These are phyloP conservation scores for Seiridium cupressi DNA, from an alignment of 2,329 filamentous ascomycete species.

Conservation along the genomic window DNA sequence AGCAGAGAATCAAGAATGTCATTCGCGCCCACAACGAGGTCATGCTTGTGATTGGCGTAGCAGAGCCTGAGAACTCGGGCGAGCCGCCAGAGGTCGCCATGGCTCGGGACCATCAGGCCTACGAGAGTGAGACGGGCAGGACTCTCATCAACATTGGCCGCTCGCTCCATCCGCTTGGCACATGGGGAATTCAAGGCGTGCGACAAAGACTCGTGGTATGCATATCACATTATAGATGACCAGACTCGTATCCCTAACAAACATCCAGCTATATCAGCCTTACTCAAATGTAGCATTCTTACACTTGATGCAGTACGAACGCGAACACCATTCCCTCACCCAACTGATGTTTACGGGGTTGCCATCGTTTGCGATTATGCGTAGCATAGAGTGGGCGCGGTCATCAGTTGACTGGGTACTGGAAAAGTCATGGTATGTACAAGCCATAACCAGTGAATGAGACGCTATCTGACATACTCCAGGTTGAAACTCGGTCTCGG, in stretches of 20 bases:
- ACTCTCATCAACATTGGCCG: slow-evolving; percentile 33
- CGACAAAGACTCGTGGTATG: slow-evolving; percentile 52
- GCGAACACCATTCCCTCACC: slow-evolving; percentile 27
- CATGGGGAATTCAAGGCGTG: slow-evolving; percentile 53
- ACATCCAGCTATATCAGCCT: slow-evolving; percentile 46
- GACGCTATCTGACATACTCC: not conserved
- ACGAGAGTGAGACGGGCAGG: slow-evolving; percentile 46
- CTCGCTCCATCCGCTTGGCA: slow-evolving; percentile 37
- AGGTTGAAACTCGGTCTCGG: slow-evolving; percentile 22
- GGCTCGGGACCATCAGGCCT: slow-evolving; percentile 40
- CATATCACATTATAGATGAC: not conserved
- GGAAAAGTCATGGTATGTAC: slow-evolving; percentile 21
- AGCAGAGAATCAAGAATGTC: slow-evolving; percentile 53
- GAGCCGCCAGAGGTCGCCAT: slow-evolving; percentile 34
- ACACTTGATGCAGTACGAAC: slow-evolving; percentile 36
- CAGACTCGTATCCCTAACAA: not conserved
- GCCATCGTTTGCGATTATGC: slow-evolving; percentile 35
- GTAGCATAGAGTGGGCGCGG: slow-evolving; percentile 12
- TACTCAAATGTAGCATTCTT: slow-evolving; percentile 49
- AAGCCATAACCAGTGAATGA: not conserved
- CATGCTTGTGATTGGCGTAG: slow-evolving; percentile 62
- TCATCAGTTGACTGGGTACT: slow-evolving; percentile 11
- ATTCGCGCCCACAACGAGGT: slow-evolving; percentile 62
- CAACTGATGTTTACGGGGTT: slow-evolving; percentile 36
- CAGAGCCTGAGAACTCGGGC: slow-evolving; percentile 52